These are phyloP conservation scores for Ceriops decandra DNA, from an alignment of 345 rosid species.

Conservation along the genomic window DNA sequence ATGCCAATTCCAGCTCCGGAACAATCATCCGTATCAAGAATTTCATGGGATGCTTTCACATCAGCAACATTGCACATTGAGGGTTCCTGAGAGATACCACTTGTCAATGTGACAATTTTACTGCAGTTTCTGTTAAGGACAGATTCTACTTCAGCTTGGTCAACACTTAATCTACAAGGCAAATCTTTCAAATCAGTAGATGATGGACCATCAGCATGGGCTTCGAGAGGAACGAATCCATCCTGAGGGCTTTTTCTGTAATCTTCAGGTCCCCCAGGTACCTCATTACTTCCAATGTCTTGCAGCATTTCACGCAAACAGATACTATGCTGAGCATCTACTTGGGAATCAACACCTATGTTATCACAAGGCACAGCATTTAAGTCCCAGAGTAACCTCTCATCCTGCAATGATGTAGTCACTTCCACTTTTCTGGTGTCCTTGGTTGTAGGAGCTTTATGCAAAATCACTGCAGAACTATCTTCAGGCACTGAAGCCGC, in stretches of 20 bases:
- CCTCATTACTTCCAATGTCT: neutral
- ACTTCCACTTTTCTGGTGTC: constrained; percentile 8
- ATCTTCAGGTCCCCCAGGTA: neutral
- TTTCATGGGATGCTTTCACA: neutral
- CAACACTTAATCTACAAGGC: constrained; percentile 3
- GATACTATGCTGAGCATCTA: constrained; percentile 1
- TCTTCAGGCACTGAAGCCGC: constrained; percentile 23
- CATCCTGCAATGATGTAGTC: constrained; percentile 22
- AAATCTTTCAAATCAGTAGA: constrained; percentile 8
- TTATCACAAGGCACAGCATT: constrained; percentile 37
- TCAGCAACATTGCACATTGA: neutral
- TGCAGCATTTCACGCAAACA: neutral
- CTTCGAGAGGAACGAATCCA: constrained; percentile 22
- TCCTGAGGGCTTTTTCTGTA: neutral
- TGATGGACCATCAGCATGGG: neutral
- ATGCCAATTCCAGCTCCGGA: too few species aligned
- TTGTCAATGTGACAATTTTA: constrained; percentile 3
- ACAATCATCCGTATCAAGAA: neutral
- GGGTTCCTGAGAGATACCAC: neutral
- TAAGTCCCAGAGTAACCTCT: constrained; percentile 43
- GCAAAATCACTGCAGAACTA: constrained; percentile 13
- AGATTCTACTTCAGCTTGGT: constrained; percentile 16
- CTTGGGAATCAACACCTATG: constrained; percentile 16
- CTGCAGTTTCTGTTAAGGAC: neutral
- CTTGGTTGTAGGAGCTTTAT: constrained; percentile 11